phyloP scores from a whole-genome alignment of 164 flowering plant species.

The Annona cherimola region DNA sequence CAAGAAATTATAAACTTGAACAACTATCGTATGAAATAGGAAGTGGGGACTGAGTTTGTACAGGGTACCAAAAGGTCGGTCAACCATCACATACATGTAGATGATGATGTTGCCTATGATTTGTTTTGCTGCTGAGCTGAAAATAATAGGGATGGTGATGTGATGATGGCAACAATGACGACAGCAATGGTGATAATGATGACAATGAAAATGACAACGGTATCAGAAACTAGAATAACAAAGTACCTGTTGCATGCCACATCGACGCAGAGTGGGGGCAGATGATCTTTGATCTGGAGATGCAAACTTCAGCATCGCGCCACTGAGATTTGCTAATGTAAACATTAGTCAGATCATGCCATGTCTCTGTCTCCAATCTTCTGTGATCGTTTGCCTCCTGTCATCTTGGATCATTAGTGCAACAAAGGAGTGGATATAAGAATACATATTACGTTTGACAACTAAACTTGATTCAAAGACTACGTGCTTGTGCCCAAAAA shows the following conservation, averaged over 20 bases:
- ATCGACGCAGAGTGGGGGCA: conserved; percentile 66
- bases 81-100: too few species aligned
- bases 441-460: neutral
- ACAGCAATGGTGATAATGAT: neutral
- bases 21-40: too few species aligned
- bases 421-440: neutral
- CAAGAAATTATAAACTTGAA: too few species aligned
- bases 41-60: too few species aligned
- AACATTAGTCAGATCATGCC: conserved; percentile 86
- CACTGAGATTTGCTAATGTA: conserved; percentile 79
- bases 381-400: conserved; percentile 43
- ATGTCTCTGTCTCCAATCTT: conserved; percentile 73
- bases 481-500: too few species aligned
- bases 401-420: conserved; percentile 1
- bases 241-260: conserved; percentile 72
- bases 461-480: neutral
- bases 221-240: neutral
- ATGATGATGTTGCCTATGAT: too few species aligned
- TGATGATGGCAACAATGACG: neutral
- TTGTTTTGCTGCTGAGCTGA: neutral
- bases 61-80: too few species aligned
- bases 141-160: neutral
- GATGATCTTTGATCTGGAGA: conserved; percentile 58
- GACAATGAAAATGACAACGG: neutral
- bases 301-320: conserved; percentile 87